These are phyloP conservation scores for Prunus mira DNA, from an alignment of 306 rosid species.

Conservation along the genomic window DNA sequence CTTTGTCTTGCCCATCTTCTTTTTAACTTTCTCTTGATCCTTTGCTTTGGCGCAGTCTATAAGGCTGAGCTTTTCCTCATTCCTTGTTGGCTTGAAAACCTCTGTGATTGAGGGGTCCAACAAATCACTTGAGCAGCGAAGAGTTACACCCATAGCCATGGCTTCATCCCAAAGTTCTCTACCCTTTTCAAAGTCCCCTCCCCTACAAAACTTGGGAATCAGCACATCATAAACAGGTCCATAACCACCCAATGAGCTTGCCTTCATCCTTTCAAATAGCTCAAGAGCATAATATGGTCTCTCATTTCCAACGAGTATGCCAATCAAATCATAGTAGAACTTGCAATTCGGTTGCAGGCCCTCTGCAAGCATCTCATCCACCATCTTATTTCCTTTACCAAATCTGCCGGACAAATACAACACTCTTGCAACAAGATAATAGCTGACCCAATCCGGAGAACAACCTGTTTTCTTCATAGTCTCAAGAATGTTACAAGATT, in stretches of 20 bases:
- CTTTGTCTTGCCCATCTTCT: constrained; percentile 26
- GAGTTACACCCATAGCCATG: constrained; percentile 49
- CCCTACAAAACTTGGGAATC: constrained; percentile 70
- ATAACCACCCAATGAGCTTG: constrained; percentile 59
- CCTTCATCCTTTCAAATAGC: constrained; percentile 71
- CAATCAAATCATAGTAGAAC: constrained; percentile 79
- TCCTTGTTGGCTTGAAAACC: constrained; percentile 58
- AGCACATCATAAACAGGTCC: constrained; percentile 85
- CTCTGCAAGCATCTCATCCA: constrained; percentile 64
- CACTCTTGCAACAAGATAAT: constrained; percentile 66
- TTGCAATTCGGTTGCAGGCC: constrained; percentile 58
- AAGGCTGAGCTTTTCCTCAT: constrained; percentile 33
- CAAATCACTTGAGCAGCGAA: constrained; percentile 53
- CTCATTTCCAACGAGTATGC: constrained; percentile 74
- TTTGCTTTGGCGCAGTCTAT: constrained; percentile 30
- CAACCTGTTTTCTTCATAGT: constrained; percentile 56
- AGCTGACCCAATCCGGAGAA: constrained; percentile 63
- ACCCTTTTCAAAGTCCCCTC: constrained; percentile 73
- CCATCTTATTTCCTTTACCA: constrained; percentile 68
- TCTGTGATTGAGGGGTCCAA: constrained; percentile 73
- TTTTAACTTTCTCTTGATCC: constrained; percentile 25
- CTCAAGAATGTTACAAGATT: constrained; percentile 62
- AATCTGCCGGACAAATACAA: constrained; percentile 63
- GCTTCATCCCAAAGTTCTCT: constrained; percentile 85
- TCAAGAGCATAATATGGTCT: constrained; percentile 70